phyloP scores from a whole-genome alignment of 1,139 yeast genomes.

The Suzukiozyma palmioleophila region DNA sequence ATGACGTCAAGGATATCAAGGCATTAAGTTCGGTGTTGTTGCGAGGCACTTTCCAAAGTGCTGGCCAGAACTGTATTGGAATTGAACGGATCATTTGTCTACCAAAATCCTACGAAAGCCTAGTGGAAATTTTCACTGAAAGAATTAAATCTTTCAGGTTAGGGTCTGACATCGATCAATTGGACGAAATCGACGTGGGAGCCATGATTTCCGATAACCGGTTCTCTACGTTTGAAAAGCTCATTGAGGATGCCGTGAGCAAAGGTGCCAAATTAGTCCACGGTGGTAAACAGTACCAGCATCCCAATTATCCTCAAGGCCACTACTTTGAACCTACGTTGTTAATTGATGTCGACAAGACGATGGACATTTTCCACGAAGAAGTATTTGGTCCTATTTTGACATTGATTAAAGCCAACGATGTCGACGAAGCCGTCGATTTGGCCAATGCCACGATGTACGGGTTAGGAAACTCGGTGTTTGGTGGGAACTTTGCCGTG shows the following conservation, averaged over 20 bases:
- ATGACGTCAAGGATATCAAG: constrained; percentile 54
- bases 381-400: constrained; percentile 94
- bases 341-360: constrained; percentile 70
- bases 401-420: constrained; percentile 67
- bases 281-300: constrained; percentile 77
- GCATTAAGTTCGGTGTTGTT: constrained; percentile 75
- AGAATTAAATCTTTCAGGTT: constrained; percentile 62
- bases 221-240: constrained; percentile 58
- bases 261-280: constrained; percentile 75
- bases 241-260: constrained; percentile 67
- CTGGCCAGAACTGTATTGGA: constrained; percentile 97
- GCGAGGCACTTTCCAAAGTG: constrained; percentile 94
- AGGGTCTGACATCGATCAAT: constrained; percentile 89
- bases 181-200: constrained; percentile 90
- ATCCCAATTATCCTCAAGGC: constrained; percentile 94
- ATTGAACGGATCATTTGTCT: constrained; percentile 87
- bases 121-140: constrained; percentile 52
- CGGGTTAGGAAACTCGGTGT: constrained; percentile 89
- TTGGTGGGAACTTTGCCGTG: constrained; percentile 56
- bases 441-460: constrained; percentile 83
- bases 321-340: constrained; percentile 89
- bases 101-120: constrained; percentile 57
- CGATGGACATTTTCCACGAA: constrained; percentile 76
- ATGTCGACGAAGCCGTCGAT: constrained; percentile 64
- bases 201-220: constrained; percentile 84